phyloP scores from a whole-genome alignment of 805 yeast species.

The Torulaspora maleeae region DNA sequence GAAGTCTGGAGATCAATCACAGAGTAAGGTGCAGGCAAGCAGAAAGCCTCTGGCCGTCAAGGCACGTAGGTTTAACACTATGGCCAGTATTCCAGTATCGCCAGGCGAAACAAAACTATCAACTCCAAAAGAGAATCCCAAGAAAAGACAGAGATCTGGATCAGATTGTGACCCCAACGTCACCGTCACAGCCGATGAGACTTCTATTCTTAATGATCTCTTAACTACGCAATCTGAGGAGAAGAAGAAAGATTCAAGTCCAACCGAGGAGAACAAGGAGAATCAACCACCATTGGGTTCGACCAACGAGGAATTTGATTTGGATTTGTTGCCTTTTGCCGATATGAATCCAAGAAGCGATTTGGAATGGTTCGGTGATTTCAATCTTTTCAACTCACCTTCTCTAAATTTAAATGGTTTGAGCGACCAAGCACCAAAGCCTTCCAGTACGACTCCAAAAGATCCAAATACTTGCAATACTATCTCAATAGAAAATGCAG shows the following conservation, averaged over 20 bases:
- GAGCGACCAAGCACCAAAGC: constrained; percentile 5
- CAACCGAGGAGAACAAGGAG: constrained; percentile 26
- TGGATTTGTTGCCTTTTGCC: constrained; percentile 19
- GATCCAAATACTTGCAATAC: constrained; percentile 22
- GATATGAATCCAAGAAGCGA: constrained; percentile 17
- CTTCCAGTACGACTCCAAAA: constrained; percentile 17
- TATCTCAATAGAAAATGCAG: constrained; percentile 14
- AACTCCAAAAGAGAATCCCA: not conserved
- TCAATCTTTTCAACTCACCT: constrained; percentile 19
- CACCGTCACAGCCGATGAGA: constrained; percentile 1
- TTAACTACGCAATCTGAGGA: constrained; percentile 4
- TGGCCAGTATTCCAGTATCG: constrained; percentile 15
- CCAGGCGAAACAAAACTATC: constrained; percentile 1
- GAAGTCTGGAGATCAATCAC: constrained; percentile 12
- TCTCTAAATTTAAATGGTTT: constrained; percentile 3
- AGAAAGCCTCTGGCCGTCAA: constrained; percentile 10
- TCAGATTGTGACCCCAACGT: constrained; percentile 3
- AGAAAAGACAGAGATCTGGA: constrained; percentile 7
- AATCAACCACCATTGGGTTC: constrained; percentile 24
- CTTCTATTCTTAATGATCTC: constrained; percentile 7
- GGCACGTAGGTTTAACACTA: constrained; percentile 21
- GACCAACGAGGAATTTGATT: constrained; percentile 6
- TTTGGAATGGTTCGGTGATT: constrained; percentile 27
- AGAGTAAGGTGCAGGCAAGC: constrained; percentile 2
- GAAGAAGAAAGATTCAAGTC: not conserved